Evolutionary conservation across 2,329 filamentous ascomycete genomes (phyloP), one percentile per base, ranked within the genome.

Genomic region (Canariomyces notabilis): DNA sequence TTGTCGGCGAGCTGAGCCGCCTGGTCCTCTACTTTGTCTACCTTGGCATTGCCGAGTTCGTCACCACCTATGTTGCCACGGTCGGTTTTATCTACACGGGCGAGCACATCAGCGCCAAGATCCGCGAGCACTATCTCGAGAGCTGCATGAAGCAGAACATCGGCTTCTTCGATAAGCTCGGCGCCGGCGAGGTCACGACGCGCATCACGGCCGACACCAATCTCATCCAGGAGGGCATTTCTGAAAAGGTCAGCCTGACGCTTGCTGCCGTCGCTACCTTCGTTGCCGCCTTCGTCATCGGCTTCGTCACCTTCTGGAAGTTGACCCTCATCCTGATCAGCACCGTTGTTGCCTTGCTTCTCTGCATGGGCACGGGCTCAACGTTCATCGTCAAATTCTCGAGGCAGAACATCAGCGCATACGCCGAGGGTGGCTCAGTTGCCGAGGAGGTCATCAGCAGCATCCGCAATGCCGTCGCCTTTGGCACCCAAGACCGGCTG

Each of bases 371-470:
- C 36, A 69, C 73, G 41, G 82, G 85, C 12, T 87, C 85, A 4
- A 71, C 68, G 2, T 87, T 89, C 59, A 85, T 95, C 58, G 73
- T 95, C 62, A 88, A 83, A 63, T 91, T 79, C 66, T 90, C 84
- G 67, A 91, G 89, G 67, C 71, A 80, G 47, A 85, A 86, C 2
- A 73, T 96, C 39, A 74, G 84, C 42, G 80, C 88, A 0, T 95
- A 95, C 59, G 90, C 88, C 20, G 73, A 82, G 39, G 91, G 90
- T 53, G 91, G 90, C 46, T 90, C 85, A 2, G 78, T 97, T 11
- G 91, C 89, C 4, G 93, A 97, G 61, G 93, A 98, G 67, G 91
- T 96, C 44, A 79, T 98, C 59, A 90, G 88, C 64, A 96, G 90
- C 1, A 85, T 97, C 56, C 83, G 93, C 53, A 97, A 95, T 61